These are phyloP conservation scores for Potentilla sterilis DNA, from an alignment of 306 rosid genomes.

Conservation along the genomic window DNA sequence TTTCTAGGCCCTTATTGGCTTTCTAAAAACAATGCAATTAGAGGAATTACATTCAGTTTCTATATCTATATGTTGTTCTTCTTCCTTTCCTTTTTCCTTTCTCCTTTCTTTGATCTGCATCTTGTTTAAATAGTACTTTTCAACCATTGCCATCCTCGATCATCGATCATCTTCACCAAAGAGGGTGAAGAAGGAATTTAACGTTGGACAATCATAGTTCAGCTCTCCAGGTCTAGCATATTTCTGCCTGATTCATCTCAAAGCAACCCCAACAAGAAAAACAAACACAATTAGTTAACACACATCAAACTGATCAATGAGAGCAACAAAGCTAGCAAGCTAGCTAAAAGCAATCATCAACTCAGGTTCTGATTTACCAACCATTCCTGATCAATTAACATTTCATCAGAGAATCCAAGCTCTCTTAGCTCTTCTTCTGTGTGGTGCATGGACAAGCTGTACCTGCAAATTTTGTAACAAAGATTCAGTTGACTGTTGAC, in stretches of 20 bases:
- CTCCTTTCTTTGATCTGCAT: too few relatives aligned
- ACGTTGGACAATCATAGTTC: slow-evolving; percentile 79
- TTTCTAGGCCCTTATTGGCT: too few relatives aligned
- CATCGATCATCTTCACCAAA: slow-evolving; percentile 29
- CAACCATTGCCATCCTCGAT: neutral
- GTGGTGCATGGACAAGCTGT: slow-evolving; percentile 67
- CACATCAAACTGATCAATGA: neutral
- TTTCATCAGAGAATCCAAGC: slow-evolving; percentile 78
- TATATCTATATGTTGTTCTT: too few relatives aligned
- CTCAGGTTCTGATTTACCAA: slow-evolving; percentile 20
- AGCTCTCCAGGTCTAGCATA: slow-evolving; percentile 72
- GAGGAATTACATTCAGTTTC: too few relatives aligned
- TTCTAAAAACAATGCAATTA: too few relatives aligned
- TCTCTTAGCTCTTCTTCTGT: slow-evolving; percentile 58
- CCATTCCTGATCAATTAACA: slow-evolving; percentile 83
- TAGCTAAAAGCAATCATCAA: neutral
- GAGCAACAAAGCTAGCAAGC: neutral
- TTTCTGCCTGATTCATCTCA: slow-evolving; percentile 57
- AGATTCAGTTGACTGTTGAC: neutral
- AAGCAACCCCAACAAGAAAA: slow-evolving; percentile 21
- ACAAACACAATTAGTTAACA: neutral
- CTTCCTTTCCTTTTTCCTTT: too few relatives aligned
- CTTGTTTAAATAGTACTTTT: too few relatives aligned
- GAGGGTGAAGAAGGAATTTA: slow-evolving; percentile 76
- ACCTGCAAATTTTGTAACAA: slow-evolving; percentile 34